Evolutionary conservation across 768 basidiomycete species (phyloP).

Genomic region (Leccinum fibrillosum): DNA sequence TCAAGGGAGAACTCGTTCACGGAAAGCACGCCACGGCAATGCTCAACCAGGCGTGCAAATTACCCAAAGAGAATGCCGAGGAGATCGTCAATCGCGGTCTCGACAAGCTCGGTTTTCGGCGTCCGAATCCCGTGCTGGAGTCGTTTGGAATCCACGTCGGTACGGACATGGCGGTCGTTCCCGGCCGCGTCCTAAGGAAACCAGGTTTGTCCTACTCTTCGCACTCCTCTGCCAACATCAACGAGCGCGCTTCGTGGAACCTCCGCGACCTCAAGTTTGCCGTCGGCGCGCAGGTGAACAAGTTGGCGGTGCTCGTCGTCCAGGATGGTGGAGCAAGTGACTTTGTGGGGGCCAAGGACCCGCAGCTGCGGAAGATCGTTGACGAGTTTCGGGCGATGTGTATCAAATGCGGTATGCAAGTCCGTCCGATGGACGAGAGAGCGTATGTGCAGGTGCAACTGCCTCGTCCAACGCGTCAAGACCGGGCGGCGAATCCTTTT

Average conservation of each 20-base stretch:
- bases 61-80: constrained; percentile 43
- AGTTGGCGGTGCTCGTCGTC: constrained; percentile 71
- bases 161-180: constrained; percentile 49
- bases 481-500: constrained; percentile 42
- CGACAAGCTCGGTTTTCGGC: constrained; percentile 39
- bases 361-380: constrained; percentile 40
- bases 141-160: constrained; percentile 45
- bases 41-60: constrained; percentile 46
- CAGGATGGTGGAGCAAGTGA: constrained; percentile 53
- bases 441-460: constrained; percentile 38
- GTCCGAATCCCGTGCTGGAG: constrained; percentile 30
- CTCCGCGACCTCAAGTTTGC: constrained; percentile 54
- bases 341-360: constrained; percentile 50
- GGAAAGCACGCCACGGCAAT: constrained; percentile 42
- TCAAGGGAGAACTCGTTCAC: constrained; percentile 47
- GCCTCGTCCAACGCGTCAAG: constrained; percentile 46
- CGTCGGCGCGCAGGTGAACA: constrained; percentile 49
- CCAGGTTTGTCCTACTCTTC: constrained; percentile 42
- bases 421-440: constrained; percentile 27
- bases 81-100: constrained; percentile 43
- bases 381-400: constrained; percentile 62
- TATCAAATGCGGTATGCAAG: constrained; percentile 56
- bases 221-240: constrained; percentile 24
- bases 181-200: constrained; percentile 47
- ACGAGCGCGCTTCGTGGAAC: constrained; percentile 50